Evolutionary conservation across 306 rosid genomes (phyloP).

Genomic region (Benincasa hispida): DNA sequence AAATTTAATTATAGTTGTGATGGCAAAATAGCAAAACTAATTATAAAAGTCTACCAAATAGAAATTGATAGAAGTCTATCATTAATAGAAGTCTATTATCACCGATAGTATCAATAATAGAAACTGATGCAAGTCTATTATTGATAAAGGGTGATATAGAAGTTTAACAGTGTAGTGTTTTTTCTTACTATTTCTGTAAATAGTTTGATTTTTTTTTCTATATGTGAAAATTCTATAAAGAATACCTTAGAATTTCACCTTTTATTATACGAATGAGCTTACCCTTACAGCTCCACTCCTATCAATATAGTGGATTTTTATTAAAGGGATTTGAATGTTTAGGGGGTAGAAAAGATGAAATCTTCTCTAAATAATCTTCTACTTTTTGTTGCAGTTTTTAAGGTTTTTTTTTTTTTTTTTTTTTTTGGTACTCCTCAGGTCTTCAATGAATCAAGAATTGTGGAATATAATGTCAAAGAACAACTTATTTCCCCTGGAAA

Average conservation of each 20-base stretch:
- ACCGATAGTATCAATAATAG: no score
- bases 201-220: no score
- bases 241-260: not conserved
- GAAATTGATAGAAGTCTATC: no score
- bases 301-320: not conserved
- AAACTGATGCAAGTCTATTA: no score
- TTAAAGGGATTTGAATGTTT: not conserved
- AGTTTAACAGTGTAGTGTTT: no score
- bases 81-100: no score
- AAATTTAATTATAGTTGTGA: no score
- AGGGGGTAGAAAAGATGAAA: not conserved
- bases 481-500: constrained; percentile 47
- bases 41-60: no score
- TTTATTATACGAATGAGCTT: not conserved
- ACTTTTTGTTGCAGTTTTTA: not conserved
- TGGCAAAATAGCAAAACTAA: no score
- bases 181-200: no score
- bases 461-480: constrained; percentile 53
- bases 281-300: not conserved
- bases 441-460: constrained; percentile 72
- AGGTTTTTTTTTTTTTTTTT: constrained; percentile 1
- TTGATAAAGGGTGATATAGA: no score
- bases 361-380: not conserved
- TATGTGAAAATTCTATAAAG: no score
- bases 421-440: constrained; percentile 19